Evolutionary conservation across 495 filamentous ascomycete genomes (phyloP).

Genomic region (Xylaria cubensis): DNA sequence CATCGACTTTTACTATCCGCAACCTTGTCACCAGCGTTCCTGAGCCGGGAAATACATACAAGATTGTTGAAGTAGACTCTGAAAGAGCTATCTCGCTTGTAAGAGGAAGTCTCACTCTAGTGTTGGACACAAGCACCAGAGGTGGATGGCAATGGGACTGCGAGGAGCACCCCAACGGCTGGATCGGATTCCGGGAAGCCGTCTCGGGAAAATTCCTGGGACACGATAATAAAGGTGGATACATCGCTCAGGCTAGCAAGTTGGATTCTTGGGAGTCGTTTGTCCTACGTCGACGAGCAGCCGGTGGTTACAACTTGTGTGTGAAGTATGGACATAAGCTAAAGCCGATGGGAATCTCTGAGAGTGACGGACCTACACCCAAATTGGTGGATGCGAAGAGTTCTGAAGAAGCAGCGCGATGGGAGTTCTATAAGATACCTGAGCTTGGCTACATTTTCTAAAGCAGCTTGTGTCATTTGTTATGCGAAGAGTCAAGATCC

Average conservation of each 20-base stretch:
- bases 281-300: background rate
- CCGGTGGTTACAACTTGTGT: constrained; percentile 7
- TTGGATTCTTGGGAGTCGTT: constrained; percentile 7
- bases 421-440: background rate
- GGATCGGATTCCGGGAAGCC: constrained; percentile 16
- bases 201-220: constrained; percentile 15
- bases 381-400: background rate
- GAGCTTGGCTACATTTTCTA: background rate
- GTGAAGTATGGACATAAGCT: background rate
- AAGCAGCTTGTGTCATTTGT: background rate
- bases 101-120: background rate
- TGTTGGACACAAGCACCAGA: background rate
- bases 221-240: constrained; percentile 6
- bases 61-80: background rate
- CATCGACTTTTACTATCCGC: background rate
- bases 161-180: constrained; percentile 7
- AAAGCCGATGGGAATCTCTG: background rate
- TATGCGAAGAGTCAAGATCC: background rate
- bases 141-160: constrained; percentile 18
- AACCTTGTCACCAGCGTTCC: background rate
- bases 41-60: background rate
- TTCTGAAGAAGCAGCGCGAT: background rate
- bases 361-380: background rate
- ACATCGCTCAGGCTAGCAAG: background rate
- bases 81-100: background rate